These are phyloP conservation scores for Ganoderma sinense DNA, from an alignment of 1,284 basidiomycete genomes.

Conservation along the genomic window DNA sequence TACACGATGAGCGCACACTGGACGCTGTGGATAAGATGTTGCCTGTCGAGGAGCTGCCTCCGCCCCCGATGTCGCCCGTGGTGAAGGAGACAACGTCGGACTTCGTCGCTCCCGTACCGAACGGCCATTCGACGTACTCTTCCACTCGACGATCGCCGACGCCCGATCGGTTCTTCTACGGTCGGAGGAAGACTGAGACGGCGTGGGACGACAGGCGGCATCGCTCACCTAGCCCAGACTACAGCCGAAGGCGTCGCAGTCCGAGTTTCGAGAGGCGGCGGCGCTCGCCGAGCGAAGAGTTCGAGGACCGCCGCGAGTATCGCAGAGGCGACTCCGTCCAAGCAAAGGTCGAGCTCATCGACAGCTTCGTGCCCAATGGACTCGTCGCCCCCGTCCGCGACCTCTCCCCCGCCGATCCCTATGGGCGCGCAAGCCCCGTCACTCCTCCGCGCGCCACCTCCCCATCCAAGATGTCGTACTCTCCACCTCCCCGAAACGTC, in stretches of 20 bases:
- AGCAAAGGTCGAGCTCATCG: slow-evolving; percentile 43
- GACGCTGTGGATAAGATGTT: neutral
- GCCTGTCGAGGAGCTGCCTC: neutral
- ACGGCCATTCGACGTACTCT: neutral
- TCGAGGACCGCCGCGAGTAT: neutral
- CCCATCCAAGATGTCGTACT: slow-evolving; percentile 6
- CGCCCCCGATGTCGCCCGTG: neutral
- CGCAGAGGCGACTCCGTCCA: slow-evolving; percentile 29
- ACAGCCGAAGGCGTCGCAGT: neutral
- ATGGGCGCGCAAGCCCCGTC: slow-evolving; percentile 21
- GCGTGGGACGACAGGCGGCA: neutral
- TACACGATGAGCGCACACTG: neutral
- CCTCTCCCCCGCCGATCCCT: neutral
- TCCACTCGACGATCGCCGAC: neutral
- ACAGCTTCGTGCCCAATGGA: slow-evolving; percentile 22
- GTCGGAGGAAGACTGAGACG: neutral
- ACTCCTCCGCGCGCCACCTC: slow-evolving; percentile 17
- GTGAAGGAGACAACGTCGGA: neutral
- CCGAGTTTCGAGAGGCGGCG: neutral
- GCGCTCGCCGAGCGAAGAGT: neutral
- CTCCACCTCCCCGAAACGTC: neutral
- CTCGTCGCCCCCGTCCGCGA: slow-evolving; percentile 8
- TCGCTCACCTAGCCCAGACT: neutral
- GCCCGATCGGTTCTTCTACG: neutral
- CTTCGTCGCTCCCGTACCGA: neutral